These are phyloP conservation scores for Actinomortierella ambigua DNA, from an alignment of 371 early-diverging fungal species.

Conservation along the genomic window DNA sequence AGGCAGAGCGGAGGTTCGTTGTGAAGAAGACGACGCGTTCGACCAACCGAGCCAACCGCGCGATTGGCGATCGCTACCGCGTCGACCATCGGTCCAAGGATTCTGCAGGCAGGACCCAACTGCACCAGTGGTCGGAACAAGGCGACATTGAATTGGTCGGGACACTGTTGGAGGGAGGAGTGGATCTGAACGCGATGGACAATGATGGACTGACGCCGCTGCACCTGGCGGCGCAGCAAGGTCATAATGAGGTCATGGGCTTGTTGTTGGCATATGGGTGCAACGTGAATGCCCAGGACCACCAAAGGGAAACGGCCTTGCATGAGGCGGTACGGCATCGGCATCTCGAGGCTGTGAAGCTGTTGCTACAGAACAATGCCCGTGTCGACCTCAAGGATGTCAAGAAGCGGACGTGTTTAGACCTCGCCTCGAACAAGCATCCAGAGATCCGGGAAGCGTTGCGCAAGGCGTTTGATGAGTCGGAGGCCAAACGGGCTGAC, in stretches of 20 bases:
- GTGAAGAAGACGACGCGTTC: constrained; percentile 12
- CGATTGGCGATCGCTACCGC: constrained; percentile 26
- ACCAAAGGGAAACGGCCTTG: constrained; percentile 76
- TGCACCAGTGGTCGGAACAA: constrained; percentile 58
- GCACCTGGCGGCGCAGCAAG: constrained; percentile 78
- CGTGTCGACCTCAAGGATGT: constrained; percentile 54
- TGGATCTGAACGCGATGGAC: constrained; percentile 72
- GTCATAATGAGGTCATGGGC: constrained; percentile 63
- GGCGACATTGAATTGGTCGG: constrained; percentile 62
- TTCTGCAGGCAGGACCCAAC: constrained; percentile 60
- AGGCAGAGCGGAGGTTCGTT: background rate
- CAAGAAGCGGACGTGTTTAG: constrained; percentile 59
- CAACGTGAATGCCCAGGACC: constrained; percentile 71
- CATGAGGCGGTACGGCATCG: constrained; percentile 82
- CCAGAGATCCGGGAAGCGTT: constrained; percentile 39
- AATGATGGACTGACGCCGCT: constrained; percentile 80
- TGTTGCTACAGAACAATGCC: constrained; percentile 67
- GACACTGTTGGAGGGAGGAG: constrained; percentile 69
- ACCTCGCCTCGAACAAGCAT: constrained; percentile 59
- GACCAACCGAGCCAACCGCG: constrained; percentile 24
- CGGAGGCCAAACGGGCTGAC: constrained; percentile 21
- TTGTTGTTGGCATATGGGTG: constrained; percentile 76
- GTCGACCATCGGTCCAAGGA: constrained; percentile 51
- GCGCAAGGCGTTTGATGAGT: constrained; percentile 26
- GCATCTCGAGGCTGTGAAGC: constrained; percentile 63